These are phyloP conservation scores for Senna tora DNA, from an alignment of 306 rosid species.

Conservation along the genomic window DNA sequence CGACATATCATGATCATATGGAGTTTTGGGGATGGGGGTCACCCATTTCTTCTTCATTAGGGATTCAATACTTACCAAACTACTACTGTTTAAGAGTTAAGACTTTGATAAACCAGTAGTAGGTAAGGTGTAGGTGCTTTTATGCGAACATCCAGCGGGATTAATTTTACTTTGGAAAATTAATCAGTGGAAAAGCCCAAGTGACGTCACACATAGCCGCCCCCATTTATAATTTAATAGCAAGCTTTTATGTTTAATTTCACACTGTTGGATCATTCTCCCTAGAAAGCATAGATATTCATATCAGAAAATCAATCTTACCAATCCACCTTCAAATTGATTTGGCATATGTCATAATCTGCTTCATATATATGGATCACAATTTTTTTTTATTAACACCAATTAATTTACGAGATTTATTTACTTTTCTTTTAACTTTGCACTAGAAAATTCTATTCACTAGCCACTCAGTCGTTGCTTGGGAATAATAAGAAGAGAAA, in stretches of 20 bases:
- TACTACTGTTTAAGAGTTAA: neutral
- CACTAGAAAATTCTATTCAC: neutral
- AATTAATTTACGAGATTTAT: too few relatives aligned
- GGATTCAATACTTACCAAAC: neutral
- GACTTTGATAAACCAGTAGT: neutral
- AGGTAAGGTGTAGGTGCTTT: neutral
- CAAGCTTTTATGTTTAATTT: conserved; percentile 1
- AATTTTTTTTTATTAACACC: too few relatives aligned
- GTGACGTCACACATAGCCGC: neutral
- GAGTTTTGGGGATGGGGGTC: neutral
- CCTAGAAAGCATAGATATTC: neutral
- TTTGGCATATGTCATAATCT: neutral
- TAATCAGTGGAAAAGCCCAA: neutral
- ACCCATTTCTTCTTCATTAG: neutral
- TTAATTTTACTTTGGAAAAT: neutral
- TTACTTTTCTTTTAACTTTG: too few relatives aligned
- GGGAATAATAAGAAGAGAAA: too few relatives aligned
- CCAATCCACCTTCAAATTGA: neutral
- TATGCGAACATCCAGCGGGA: neutral
- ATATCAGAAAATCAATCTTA: neutral
- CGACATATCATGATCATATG: neutral
- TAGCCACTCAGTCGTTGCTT: neutral
- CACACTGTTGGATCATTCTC: neutral
- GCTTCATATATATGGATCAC: too few relatives aligned
- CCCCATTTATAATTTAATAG: neutral